A percentile compares a stretch with the other conserved stretches of the same genome.
Evolutionary conservation across 352 stramenopile genomes (phyloP).

Genomic region (Phytophthora lateralis): DNA sequence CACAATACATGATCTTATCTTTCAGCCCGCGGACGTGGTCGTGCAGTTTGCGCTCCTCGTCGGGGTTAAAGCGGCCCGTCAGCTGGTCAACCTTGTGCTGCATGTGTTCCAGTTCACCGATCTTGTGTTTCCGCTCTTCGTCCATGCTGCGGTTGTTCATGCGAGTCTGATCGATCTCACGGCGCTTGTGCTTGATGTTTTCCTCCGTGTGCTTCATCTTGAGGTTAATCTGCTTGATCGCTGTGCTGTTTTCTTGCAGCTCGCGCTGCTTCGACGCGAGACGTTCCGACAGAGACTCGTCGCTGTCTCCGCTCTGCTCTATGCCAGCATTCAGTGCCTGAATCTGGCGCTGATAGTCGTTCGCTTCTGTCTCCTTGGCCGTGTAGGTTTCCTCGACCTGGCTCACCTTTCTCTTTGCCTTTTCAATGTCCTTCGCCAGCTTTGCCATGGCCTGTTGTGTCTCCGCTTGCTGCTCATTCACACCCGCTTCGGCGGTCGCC

Average conservation of each 20-base stretch:
- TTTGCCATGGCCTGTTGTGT: constrained; percentile 78
- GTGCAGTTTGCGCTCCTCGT: constrained; percentile 71
- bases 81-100: constrained; percentile 57
- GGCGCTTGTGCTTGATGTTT: constrained; percentile 78
- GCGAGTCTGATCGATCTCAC: constrained; percentile 70
- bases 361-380: constrained; percentile 66
- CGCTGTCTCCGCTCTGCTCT: constrained; percentile 71
- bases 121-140: constrained; percentile 67
- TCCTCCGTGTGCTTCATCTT: constrained; percentile 94
- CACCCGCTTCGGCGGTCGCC: constrained; percentile 55
- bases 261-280: constrained; percentile 82
- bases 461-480: constrained; percentile 78
- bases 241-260: constrained; percentile 78
- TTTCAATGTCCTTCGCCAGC: constrained; percentile 86
- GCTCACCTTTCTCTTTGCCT: constrained; percentile 68
- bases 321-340: constrained; percentile 88
- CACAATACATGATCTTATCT: constrained; percentile 64
- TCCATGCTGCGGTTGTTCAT: constrained; percentile 80
- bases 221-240: constrained; percentile 92
- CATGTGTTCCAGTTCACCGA: constrained; percentile 70
- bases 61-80: constrained; percentile 73
- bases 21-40: constrained; percentile 65
- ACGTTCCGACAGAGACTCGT: constrained; percentile 79
- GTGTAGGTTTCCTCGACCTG: constrained; percentile 51
- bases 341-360: constrained; percentile 84